Base-by-base conservation (phyloP, 768 basidiomycete genomes). In the Trametopsis cervina region DNA sequence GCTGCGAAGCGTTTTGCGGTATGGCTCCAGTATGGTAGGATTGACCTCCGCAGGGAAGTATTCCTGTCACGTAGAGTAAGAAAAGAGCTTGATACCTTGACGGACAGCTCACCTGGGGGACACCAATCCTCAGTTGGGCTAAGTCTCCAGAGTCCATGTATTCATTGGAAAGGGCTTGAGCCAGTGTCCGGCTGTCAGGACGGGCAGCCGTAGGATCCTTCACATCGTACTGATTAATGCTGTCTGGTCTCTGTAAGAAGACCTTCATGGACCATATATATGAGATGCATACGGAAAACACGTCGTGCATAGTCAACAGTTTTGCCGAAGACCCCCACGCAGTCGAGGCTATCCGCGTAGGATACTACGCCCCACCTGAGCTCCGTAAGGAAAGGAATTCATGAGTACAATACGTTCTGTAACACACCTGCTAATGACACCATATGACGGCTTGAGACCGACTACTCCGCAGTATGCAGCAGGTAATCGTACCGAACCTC, bases 361-460 rank as follows among this genome's bases (percentile, higher is more conserved):
- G 92, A 83, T 3, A 99, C 78, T 0, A 97, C 80, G 4, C 96
- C 96, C 80, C 84, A 85, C 59, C 94, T 91, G 37, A 1, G 22
- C 9, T 4, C 15, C 29, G 29, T 7, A 7, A 33, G 56, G 39
- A 48, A 47, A 43, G 46, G 4, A 36, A 15, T 9, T 13, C 42
- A 21, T 21, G 23, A 23, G n/a, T 27, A 46, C 36, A 35, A 6
- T 12, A 37, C 25, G 23, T 4, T 27, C 13, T 5, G 25, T 25
- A 12, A 62, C 70, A 46, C 45, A 89, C 89, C 91, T 75, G 58
- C 89, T 92, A 24, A 97, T 67, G 35, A 97, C 69, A 3, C 95
- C 95, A 57, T 97, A 97, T 0, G 93, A 94, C 0, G 95, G 95
- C 60, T 99, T 99, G 38, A 97, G 66, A 0, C 96, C 96, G 2